Conservation (phyloP, 306 rosid species). For the Vigna mungo region DNA sequence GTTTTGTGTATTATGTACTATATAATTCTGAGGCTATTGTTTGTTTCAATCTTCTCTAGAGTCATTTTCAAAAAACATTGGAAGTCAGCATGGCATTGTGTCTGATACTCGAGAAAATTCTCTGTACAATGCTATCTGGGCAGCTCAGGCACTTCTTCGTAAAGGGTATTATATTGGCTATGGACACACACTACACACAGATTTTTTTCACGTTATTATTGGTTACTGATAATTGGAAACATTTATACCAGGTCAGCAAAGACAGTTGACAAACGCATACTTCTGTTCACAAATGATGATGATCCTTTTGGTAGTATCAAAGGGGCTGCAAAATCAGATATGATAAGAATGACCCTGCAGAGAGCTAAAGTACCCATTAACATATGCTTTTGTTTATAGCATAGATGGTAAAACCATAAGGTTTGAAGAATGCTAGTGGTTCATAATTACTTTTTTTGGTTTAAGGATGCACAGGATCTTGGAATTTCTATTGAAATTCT, state of each 20-base stretch:
- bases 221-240: conserved; percentile 32
- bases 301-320: conserved; percentile 84
- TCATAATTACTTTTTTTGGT: conserved; percentile 32
- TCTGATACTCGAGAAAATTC: conserved; percentile 84
- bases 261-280: conserved; percentile 81
- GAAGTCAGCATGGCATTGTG: conserved; percentile 78
- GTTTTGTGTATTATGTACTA: not conserved
- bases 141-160: conserved; percentile 88
- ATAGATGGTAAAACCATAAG: conserved; percentile 9
- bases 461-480: conserved; percentile 91
- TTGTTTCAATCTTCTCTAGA: conserved; percentile 57
- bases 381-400: conserved; percentile 33
- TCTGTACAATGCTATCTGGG: conserved; percentile 93
- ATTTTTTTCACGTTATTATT: conserved; percentile 7
- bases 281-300: conserved; percentile 89
- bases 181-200: conserved; percentile 6
- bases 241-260: conserved; percentile 71
- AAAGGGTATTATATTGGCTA: conserved; percentile 68
- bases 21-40: not conserved
- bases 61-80: conserved; percentile 70
- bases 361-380: conserved; percentile 76
- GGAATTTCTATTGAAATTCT: conserved; percentile 89
- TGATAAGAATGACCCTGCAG: conserved; percentile 88
- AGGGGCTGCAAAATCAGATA: conserved; percentile 75
- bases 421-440: conserved; percentile 33